Percentiles rank a stretch among this genome's conserved stretches.
Conservation (phyloP, 257 asterid genomes). For the Ophiorrhiza pumila region DNA sequence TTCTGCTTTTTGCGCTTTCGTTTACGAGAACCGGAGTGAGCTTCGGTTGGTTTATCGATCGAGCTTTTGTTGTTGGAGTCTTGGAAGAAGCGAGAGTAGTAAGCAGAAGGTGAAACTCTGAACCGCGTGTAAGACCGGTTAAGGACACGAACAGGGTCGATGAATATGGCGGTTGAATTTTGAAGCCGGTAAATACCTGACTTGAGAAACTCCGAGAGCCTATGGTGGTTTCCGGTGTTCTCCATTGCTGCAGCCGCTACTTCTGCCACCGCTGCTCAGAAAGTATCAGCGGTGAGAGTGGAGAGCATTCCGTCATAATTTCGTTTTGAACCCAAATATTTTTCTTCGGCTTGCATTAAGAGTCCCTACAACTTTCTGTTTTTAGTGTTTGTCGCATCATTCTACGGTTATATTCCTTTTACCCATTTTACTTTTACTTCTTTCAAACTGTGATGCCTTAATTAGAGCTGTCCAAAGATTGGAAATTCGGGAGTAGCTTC, state of each 20-base stretch:
- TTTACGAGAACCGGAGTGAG: slow-evolving; percentile 32
- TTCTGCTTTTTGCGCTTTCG: slow-evolving; percentile 60
- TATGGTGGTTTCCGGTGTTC: slow-evolving; percentile 24
- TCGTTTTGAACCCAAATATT: not conserved
- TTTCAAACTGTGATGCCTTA: too few relatives aligned
- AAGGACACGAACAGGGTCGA: slow-evolving; percentile 82
- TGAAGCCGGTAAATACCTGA: slow-evolving; percentile 52
- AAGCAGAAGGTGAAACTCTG: slow-evolving; percentile 56
- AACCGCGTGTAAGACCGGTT: slow-evolving; percentile 65
- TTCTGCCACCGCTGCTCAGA: not conserved
- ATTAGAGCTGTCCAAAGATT: too few relatives aligned
- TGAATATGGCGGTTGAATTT: slow-evolving; percentile 39
- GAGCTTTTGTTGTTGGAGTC: slow-evolving; percentile 10
- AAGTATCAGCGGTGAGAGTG: not conserved
- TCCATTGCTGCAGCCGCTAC: slow-evolving; percentile 33
- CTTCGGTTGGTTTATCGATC: not conserved
- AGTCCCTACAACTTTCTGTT: not conserved
- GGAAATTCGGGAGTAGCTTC: too few relatives aligned
- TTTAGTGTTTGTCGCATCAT: not conserved
- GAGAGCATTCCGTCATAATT: not conserved
- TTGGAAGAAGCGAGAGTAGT: slow-evolving; percentile 80
- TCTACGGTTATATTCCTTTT: not conserved
- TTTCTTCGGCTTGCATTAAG: too few relatives aligned
- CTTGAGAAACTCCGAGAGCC: slow-evolving; percentile 33
- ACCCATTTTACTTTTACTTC: not conserved